Percentiles rank a stretch among this genome's conserved stretches.
Conservation (phyloP, 2,329 filamentous ascomycete genomes). For the Capronia americana region DNA sequence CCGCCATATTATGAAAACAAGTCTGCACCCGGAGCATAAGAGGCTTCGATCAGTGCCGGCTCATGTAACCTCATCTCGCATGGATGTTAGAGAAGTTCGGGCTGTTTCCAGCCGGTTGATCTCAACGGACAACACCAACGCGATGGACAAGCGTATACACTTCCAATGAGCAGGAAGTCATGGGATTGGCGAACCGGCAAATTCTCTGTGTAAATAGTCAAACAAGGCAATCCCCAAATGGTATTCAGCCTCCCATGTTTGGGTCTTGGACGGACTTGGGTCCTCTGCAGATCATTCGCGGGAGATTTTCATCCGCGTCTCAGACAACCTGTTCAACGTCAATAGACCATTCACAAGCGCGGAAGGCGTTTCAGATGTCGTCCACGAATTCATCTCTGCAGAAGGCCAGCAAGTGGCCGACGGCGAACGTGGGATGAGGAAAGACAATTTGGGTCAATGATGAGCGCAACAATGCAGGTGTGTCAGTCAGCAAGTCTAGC, state of each 20-base stretch:
- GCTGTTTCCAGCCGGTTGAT: neutral
- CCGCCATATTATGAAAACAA: constrained; percentile 54
- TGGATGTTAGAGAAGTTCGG: neutral
- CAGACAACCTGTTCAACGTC: neutral
- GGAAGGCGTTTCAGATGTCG: neutral
- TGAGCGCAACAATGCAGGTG: constrained; percentile 21
- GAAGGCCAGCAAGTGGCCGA: neutral
- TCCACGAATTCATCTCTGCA: neutral
- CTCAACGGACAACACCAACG: neutral
- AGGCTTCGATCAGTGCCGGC: neutral
- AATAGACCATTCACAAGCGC: neutral
- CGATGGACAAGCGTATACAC: neutral
- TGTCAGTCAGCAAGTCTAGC: constrained; percentile 22
- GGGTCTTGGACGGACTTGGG: neutral
- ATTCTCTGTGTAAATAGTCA: constrained; percentile 1
- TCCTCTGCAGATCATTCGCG: neutral
- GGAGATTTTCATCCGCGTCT: neutral
- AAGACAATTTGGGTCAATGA: constrained; percentile 1
- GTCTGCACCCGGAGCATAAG: neutral
- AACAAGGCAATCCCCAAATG: neutral
- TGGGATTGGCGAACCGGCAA: neutral
- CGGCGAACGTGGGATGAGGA: constrained; percentile 8
- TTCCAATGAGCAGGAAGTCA: neutral
- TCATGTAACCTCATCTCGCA: neutral
- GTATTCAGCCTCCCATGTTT: neutral